Evolutionary conservation across 495 filamentous ascomycete species (phyloP).

Genomic region (Cercophora samala): DNA sequence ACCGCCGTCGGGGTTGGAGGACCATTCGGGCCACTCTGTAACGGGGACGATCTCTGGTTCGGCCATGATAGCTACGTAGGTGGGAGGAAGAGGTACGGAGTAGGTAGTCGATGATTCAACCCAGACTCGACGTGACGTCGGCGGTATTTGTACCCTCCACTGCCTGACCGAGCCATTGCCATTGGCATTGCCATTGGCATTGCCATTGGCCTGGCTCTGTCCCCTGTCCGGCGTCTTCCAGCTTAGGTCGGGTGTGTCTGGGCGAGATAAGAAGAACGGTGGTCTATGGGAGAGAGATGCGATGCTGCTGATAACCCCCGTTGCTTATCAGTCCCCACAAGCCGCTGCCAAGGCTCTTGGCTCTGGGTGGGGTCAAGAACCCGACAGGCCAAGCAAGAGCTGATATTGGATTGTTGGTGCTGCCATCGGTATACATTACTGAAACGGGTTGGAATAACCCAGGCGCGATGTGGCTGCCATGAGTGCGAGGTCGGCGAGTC

Average conservation of each 20-base stretch:
- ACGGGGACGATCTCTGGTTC: conserved; percentile 19
- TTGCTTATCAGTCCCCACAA: conserved; percentile 10
- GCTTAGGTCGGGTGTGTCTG: background rate
- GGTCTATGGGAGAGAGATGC: conserved; percentile 1
- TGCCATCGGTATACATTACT: too few relatives aligned
- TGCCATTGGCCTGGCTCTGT: too few relatives aligned
- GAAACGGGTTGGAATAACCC: conserved; percentile 2
- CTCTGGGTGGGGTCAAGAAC: too few relatives aligned
- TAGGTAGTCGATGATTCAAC: background rate
- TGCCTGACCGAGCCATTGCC: too few relatives aligned
- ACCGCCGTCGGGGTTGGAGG: conserved; percentile 21
- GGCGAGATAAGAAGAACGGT: conserved; percentile 9
- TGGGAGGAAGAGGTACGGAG: background rate
- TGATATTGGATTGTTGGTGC: background rate
- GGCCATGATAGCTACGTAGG: conserved; percentile 4
- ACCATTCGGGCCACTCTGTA: conserved; percentile 24
- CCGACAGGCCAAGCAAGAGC: background rate
- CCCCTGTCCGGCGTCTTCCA: too few relatives aligned
- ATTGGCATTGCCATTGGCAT: too few relatives aligned
- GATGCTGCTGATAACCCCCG: conserved; percentile 3
- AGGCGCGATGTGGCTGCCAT: background rate
- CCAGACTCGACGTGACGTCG: conserved; percentile 7
- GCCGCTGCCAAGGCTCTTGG: conserved; percentile 7
- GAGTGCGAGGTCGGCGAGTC: too few relatives aligned
- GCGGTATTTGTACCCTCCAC: conserved; percentile 5